phyloP scores from a whole-genome alignment of 345 rosid genomes.

The Populus davidiana region DNA sequence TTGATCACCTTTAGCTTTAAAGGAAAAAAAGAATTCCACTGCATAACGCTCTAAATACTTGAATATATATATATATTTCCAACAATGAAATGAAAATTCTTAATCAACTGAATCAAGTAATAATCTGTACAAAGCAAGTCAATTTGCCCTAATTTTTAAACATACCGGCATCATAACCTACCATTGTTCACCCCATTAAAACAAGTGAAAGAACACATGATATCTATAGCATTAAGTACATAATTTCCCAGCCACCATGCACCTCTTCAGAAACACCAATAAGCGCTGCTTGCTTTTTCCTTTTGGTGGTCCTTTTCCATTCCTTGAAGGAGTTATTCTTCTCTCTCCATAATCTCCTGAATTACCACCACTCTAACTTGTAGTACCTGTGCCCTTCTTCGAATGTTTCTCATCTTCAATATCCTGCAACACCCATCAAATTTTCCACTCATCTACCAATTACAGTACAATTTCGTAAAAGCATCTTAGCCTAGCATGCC shows the following conservation, averaged over 20 bases:
- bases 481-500: background rate
- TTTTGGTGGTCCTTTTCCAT: background rate
- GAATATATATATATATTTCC: background rate
- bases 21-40: too few relatives aligned
- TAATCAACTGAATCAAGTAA: conserved; percentile 9
- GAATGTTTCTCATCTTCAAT: conserved; percentile 56
- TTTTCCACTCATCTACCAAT: background rate
- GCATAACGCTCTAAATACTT: too few relatives aligned
- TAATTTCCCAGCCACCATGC: conserved; percentile 5
- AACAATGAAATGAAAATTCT: background rate
- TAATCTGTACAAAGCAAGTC: conserved; percentile 29
- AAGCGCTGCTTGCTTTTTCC: background rate
- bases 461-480: background rate
- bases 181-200: background rate
- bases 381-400: conserved; percentile 16
- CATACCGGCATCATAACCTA: background rate
- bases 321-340: background rate
- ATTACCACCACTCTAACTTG: conserved; percentile 11
- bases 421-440: conserved; percentile 41
- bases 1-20: too few relatives aligned
- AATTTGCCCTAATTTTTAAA: conserved; percentile 1
- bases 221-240: background rate
- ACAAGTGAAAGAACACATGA: conserved; percentile 10
- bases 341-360: background rate
- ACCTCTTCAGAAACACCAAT: background rate